phyloP scores from a whole-genome alignment of 139 green algal species.

The Pseudopediastrum boryanum region DNA sequence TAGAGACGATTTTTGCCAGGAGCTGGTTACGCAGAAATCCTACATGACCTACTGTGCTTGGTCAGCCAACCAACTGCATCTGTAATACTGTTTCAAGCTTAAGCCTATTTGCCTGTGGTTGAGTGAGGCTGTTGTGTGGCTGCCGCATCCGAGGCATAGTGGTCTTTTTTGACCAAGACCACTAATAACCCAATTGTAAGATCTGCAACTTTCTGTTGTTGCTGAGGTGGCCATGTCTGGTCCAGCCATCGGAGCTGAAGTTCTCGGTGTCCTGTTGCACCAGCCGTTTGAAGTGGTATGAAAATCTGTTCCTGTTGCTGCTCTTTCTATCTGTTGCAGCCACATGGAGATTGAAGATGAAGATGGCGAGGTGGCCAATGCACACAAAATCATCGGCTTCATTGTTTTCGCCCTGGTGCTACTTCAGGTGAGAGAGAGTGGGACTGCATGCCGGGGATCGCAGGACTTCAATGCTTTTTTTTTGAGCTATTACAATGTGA shows the following conservation, averaged over 20 bases:
- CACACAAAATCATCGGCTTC: conserved; percentile 12
- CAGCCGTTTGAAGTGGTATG: neutral
- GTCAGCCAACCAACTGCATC: too few species aligned
- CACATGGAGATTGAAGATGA: conserved; percentile 12
- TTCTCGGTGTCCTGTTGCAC: neutral
- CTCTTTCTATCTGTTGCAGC: neutral
- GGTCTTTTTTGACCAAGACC: neutral
- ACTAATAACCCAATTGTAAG: too few species aligned
- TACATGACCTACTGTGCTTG: too few species aligned
- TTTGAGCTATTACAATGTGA: neutral
- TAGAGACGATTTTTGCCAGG: too few species aligned
- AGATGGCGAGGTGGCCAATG: neutral
- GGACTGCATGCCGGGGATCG: neutral
- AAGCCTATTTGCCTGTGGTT: too few species aligned
- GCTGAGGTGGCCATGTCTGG: too few species aligned
- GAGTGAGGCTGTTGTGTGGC: neutral
- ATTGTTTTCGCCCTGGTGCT: conserved; percentile 16
- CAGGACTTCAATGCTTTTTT: neutral
- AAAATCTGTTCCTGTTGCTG: neutral
- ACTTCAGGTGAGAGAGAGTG: conserved; percentile 25
- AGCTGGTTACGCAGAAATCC: too few species aligned
- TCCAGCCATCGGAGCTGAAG: neutral
- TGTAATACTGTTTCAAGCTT: too few species aligned
- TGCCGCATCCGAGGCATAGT: neutral
- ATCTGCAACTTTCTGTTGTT: too few species aligned